Conservation (phyloP, 495 filamentous ascomycete species). For the Lepraria neglecta region DNA sequence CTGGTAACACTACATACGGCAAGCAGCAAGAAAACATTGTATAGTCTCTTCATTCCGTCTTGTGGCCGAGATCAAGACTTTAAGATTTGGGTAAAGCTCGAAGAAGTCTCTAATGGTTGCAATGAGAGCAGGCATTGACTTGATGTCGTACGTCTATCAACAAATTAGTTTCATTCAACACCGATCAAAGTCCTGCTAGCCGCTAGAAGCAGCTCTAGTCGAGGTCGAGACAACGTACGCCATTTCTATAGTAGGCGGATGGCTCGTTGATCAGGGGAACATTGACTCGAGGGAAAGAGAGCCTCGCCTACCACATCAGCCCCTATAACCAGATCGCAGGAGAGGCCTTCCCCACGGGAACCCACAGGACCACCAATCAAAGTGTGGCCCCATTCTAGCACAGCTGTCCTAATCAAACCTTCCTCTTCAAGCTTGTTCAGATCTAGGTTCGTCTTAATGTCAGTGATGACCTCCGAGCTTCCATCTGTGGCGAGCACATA, state of each 20-base stretch:
- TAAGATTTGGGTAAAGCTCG: constrained; percentile 39
- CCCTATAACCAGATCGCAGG: constrained; percentile 36
- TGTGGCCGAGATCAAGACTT: constrained; percentile 54
- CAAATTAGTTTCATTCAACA: constrained; percentile 4
- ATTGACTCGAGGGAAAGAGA: not conserved
- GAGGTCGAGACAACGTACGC: too few species aligned
- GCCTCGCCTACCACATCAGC: constrained; percentile 38
- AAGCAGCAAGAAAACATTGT: constrained; percentile 47
- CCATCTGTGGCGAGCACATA: constrained; percentile 75
- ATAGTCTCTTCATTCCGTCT: constrained; percentile 60
- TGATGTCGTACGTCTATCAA: constrained; percentile 57
- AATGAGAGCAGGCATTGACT: constrained; percentile 51
- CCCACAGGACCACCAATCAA: constrained; percentile 30
- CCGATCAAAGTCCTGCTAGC: not conserved
- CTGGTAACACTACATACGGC: constrained; percentile 42
- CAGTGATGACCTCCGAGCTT: constrained; percentile 62
- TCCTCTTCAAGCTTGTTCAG: constrained; percentile 55
- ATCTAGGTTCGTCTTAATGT: constrained; percentile 58
- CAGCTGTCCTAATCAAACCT: constrained; percentile 38
- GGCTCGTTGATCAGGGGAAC: not conserved
- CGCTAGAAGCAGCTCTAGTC: not conserved
- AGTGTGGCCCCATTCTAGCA: constrained; percentile 57
- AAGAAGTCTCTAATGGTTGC: constrained; percentile 52
- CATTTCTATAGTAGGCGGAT: too few species aligned
- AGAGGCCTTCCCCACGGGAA: constrained; percentile 18